Evolutionary conservation across 1,139 yeast genomes (phyloP), one percentile per base, ranked within the genome.

Genomic region (Lodderomyces metapsilosis): DNA sequence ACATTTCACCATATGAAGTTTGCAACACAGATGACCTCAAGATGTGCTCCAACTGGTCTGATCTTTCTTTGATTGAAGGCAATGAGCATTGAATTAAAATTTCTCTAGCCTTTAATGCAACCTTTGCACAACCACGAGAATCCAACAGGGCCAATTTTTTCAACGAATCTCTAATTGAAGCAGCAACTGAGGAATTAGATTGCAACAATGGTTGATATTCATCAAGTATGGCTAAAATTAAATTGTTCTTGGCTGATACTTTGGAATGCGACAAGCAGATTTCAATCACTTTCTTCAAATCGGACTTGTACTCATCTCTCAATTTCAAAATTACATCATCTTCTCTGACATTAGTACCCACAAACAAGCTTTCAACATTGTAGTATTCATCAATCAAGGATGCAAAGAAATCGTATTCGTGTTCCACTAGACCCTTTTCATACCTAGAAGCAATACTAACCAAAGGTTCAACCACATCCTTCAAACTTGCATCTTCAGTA

Each of bases 11-110:
- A 58, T 91, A 92, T 21, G 84, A 76, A 28, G 95, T 80, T 57
- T 87, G 89, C 54, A 91, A 88, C 38, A 92, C 98, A 34, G 97
- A 83, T 13, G 95, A 82, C 64, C 91, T 82, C 65, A 92, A 78
- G 55, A 92, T 92, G 64, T 91, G 98, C 68, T 92, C 98, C 59
- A 92, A 78, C 71, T 94, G 98, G 61, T 91, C 97, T 20, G 96
- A 85, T 70, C 98, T 84, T 70, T 92, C 98, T 64, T 87, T 84
- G 51, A 89, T 84, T 5, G 98, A 89, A 36, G 99, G 98, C 66
- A 92, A 76, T 33, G 98, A 88, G 62, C 97, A 91, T 72, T 91
- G 96, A 56, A 92, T 92, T 57, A 92, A 79, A 49, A 92, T 86
- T 68, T 94, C 99, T 64, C 98, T 83, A 1, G 97, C 97, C 64